Conservation (phyloP, 2,329 filamentous ascomycete species). For the Nannizziopsis arthrosporioides region DNA sequence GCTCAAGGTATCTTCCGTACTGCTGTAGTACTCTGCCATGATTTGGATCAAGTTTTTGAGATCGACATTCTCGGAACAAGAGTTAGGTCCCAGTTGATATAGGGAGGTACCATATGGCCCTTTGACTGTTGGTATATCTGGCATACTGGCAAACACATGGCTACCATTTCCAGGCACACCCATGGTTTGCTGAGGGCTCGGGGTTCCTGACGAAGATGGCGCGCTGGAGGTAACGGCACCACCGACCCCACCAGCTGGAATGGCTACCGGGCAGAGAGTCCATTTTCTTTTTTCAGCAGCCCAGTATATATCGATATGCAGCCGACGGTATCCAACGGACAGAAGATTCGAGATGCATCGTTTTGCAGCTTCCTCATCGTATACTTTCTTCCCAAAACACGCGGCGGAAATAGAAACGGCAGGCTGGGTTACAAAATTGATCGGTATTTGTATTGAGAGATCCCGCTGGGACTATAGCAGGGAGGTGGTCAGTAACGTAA, state of each 20-base stretch:
- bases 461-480: slow-evolving; percentile 48
- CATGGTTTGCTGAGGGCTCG: neutral
- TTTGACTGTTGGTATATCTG: slow-evolving; percentile 2
- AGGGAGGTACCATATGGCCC: slow-evolving; percentile 22
- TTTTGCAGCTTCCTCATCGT: slow-evolving; percentile 40
- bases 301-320: slow-evolving; percentile 54
- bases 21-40: slow-evolving; percentile 42
- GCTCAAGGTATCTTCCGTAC: slow-evolving; percentile 44
- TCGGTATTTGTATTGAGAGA: slow-evolving; percentile 46
- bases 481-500: slow-evolving; percentile 11
- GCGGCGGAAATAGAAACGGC: slow-evolving; percentile 46
- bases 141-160: neutral
- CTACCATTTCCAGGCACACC: neutral
- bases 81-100: slow-evolving; percentile 41
- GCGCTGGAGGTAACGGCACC: slow-evolving; percentile 12
- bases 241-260: slow-evolving; percentile 28
- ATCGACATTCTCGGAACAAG: slow-evolving; percentile 45
- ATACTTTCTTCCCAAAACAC: slow-evolving; percentile 47
- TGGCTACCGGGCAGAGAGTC: slow-evolving; percentile 50
- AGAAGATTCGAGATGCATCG: slow-evolving; percentile 54
- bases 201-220: slow-evolving; percentile 1
- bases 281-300: slow-evolving; percentile 43
- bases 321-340: slow-evolving; percentile 46
- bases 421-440: slow-evolving; percentile 50
- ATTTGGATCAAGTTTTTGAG: slow-evolving; percentile 41